These are phyloP conservation scores for Bidens hawaiensis DNA, from an alignment of 140 eudicot species.

Conservation along the genomic window DNA sequence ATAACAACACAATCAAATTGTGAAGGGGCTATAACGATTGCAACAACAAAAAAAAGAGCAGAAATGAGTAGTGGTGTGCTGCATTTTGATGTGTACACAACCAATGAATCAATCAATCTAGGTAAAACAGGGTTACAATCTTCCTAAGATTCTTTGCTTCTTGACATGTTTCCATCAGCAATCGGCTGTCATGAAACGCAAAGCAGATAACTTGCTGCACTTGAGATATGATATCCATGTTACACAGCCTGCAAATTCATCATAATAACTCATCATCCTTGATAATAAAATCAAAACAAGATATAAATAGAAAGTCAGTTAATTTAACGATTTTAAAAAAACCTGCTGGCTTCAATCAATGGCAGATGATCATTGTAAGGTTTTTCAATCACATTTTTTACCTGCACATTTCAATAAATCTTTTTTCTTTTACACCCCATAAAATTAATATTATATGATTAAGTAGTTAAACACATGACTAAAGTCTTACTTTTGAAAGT, in stretches of 20 bases:
- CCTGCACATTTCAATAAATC: conserved; percentile 81
- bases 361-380: conserved; percentile 97
- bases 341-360: conserved; percentile 99
- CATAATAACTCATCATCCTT: too few relatives aligned
- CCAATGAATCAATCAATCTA: conserved; percentile 45
- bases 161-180: conserved; percentile 98
- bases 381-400: conserved; percentile 88
- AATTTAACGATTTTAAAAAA: conserved; percentile 2
- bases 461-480: not conserved
- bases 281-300: not conserved
- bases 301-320: not conserved
- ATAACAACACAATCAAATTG: conserved; percentile 25
- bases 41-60: conserved; percentile 29
- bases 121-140: conserved; percentile 89
- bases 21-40: conserved; percentile 27
- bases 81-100: conserved; percentile 27
- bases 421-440: too few relatives aligned
- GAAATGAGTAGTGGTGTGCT: conserved; percentile 25
- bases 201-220: conserved; percentile 98
- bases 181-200: conserved; percentile 90
- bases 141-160: conserved; percentile 96
- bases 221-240: conserved; percentile 95
- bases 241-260: conserved; percentile 71
- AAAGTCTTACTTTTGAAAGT: conserved; percentile 70
- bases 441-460: too few relatives aligned